These are phyloP conservation scores for Rhodofomes roseus DNA, from an alignment of 1,284 basidiomycete genomes.

Conservation along the genomic window DNA sequence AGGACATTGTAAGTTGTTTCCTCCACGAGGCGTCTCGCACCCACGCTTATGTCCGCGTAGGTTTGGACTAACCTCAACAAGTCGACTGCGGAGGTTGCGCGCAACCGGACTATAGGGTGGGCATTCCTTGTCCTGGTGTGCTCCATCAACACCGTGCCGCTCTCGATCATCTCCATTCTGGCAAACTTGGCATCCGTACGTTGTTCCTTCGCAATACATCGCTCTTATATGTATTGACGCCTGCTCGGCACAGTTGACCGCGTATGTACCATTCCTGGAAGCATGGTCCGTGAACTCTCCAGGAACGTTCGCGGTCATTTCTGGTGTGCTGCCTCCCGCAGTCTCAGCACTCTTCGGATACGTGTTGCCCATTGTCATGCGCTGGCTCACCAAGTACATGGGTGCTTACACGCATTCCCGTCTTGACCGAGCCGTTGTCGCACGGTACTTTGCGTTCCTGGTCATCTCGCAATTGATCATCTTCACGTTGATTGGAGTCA, in stretches of 20 bases:
- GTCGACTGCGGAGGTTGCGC: conserved; percentile 59
- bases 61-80: conserved; percentile 86
- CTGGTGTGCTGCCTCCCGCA: conserved; percentile 85
- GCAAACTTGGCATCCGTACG: conserved; percentile 75
- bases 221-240: neutral
- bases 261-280: conserved; percentile 70
- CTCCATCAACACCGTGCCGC: conserved; percentile 90
- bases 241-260: conserved; percentile 42
- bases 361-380: conserved; percentile 85
- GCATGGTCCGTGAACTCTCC: conserved; percentile 62
- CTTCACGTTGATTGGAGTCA: conserved; percentile 87
- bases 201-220: conserved; percentile 11
- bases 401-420: conserved; percentile 76
- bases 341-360: conserved; percentile 89
- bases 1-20: conserved; percentile 64
- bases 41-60: conserved; percentile 35
- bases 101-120: conserved; percentile 74
- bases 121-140: conserved; percentile 72
- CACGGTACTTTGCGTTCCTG: conserved; percentile 89
- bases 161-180: conserved; percentile 76
- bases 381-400: conserved; percentile 79
- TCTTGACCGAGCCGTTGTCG: conserved; percentile 85
- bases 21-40: conserved; percentile 1
- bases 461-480: conserved; percentile 87
- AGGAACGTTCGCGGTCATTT: conserved; percentile 68